Conservation (phyloP, 306 rosid species). For the Clitoria ternatea region DNA sequence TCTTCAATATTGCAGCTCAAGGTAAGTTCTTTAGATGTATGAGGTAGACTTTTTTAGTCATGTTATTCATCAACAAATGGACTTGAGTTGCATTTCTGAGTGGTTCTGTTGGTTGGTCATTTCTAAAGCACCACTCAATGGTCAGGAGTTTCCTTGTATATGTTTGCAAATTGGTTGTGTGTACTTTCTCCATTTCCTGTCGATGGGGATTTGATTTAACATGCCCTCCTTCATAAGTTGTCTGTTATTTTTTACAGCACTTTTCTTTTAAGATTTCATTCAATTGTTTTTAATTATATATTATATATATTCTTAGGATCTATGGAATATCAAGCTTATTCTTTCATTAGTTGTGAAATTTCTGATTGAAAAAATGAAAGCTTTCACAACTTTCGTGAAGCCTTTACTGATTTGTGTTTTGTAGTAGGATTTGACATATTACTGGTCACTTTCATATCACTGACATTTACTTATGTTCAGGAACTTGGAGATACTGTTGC, state of each 20-base stretch:
- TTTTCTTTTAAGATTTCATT: not conserved
- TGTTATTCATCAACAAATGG: constrained; percentile 3
- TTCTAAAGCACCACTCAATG: not conserved
- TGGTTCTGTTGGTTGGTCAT: not conserved
- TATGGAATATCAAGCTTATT: not conserved
- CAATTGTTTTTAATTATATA: not conserved
- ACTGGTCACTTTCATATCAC: constrained; percentile 1
- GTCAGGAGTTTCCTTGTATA: constrained; percentile 4
- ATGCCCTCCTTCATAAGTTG: not conserved
- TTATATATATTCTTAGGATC: not conserved
- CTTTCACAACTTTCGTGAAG: not conserved
- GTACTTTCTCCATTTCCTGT: constrained; percentile 9
- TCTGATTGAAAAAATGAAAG: constrained; percentile 14
- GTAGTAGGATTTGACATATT: constrained; percentile 1
- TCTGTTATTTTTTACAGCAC: not conserved
- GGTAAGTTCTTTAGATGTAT: constrained; percentile 41
- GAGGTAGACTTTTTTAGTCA: not conserved
- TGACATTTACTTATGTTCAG: constrained; percentile 40
- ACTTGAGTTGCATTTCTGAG: constrained; percentile 2
- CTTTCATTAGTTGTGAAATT: not conserved
- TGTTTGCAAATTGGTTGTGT: not conserved
- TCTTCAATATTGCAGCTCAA: constrained; percentile 53
- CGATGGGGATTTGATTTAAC: not conserved
- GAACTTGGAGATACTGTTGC: constrained; percentile 60
- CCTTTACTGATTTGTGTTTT: constrained; percentile 5